Percentiles rank a stretch among this genome's conserved stretches.
Evolutionary conservation across 306 rosid genomes (phyloP).

Genomic region (peach (Prunus persica)): DNA sequence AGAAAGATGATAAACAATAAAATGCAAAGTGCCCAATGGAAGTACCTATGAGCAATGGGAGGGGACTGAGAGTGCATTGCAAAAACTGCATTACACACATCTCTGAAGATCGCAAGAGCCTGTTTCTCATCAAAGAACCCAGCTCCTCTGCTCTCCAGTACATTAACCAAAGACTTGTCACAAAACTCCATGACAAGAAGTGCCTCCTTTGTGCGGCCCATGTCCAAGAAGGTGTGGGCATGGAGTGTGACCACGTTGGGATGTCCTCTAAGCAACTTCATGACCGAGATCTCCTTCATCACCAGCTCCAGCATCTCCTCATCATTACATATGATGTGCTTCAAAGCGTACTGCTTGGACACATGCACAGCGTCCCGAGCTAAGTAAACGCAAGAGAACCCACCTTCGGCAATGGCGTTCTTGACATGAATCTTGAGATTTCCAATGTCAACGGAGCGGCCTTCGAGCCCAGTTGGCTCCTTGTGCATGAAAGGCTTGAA

Average conservation of each 20-base stretch:
- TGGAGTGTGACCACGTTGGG: conserved; percentile 79
- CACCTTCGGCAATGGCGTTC: conserved; percentile 93
- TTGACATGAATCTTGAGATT: conserved; percentile 71
- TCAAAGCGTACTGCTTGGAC: conserved; percentile 94
- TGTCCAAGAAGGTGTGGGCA: conserved; percentile 77
- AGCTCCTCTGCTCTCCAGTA: conserved; percentile 83
- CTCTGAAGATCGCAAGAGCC: conserved; percentile 81
- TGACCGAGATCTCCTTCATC: conserved; percentile 73
- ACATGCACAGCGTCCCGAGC: conserved; percentile 73
- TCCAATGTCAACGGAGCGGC: conserved; percentile 81
- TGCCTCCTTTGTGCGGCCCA: conserved; percentile 95
- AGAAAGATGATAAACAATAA: not conserved
- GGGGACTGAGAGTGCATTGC: conserved; percentile 94
- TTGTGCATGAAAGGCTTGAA: conserved; percentile 92
- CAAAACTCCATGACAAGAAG: conserved; percentile 91
- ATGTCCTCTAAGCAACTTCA: conserved; percentile 84
- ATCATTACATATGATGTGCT: conserved; percentile 89
- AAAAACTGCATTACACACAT: conserved; percentile 84
- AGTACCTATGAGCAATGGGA: conserved; percentile 92
- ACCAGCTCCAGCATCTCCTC: conserved; percentile 83
- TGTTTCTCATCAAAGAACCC: conserved; percentile 88
- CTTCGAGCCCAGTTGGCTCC: conserved; percentile 86
- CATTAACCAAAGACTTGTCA: conserved; percentile 82
- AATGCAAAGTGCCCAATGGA: conserved; percentile 21
- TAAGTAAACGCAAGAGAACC: conserved; percentile 93